Evolutionary conservation across 495 filamentous ascomycete genomes (phyloP), one percentile per base, ranked within the genome.

Genomic region (Aspergillus haitiensis): DNA sequence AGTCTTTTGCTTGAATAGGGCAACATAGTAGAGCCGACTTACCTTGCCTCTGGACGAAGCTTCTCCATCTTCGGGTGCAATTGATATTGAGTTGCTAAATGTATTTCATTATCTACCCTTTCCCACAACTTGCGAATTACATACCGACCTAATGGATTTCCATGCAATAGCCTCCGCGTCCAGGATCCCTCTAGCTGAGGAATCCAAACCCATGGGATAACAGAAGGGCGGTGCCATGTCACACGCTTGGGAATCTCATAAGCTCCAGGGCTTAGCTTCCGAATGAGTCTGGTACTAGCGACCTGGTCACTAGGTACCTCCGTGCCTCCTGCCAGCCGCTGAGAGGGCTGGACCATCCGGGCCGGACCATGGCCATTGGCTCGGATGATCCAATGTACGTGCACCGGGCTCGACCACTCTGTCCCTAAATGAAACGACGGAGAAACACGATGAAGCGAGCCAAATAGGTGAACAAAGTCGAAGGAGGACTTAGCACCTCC

Each of bases 341-440:
- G 37, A 8, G 35, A 40, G 5, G 61, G 45, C 13, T 47, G 35
- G 5, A 46, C 36, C 50, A 59, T 63, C 60, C 55, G 58, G 7
- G 55, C 49, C 13, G 50, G 83, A 0, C 87, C 88, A 60, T 84
- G 78, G 2, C 88, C 88, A 7, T 78, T 83, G 21, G 85, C 81
- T 53, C 90, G 78, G 52, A 95, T 90, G 0, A 93, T 76, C 89
- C 86, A 90, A 55, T 89, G 75, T 0, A 94, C 86, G 16, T 69
- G 46, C 7, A 74, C 50, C 77, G 73, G 54, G 78, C 70, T 6
- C 77, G 85, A 9, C 68, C 75, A 3, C 6, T 37, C 55, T 7
- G 33, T 32, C 3, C 58, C 42, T 1, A 71, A 51, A 15, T 64
- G 61, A 16, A 64, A 37, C 2, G 52, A 50, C 3, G 60, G 47